Evolutionary conservation across 805 yeast species (phyloP), one percentile per base, ranked within the genome.

Genomic region (Torulaspora delbrueckii): DNA sequence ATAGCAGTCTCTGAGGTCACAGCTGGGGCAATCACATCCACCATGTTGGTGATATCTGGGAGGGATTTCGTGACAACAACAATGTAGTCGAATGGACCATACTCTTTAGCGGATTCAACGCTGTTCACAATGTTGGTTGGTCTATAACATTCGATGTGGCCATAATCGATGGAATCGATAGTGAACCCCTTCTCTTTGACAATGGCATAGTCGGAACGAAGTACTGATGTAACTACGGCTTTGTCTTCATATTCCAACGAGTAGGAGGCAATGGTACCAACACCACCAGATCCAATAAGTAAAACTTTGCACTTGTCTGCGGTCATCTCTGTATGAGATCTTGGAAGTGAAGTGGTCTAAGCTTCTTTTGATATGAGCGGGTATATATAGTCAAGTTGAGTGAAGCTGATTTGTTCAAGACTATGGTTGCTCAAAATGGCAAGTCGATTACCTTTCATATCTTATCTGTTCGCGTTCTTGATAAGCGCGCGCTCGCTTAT

Each of bases 221-320:
- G 70, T 10, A 83, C 79, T 8, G 77, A 69, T 1, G 86, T 74
- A 12, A 81, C 79, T 26, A 69, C 71, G 4, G 76, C 70, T 30
- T 71, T 66, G 1, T 75, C 75, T 32, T 73, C 70, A 31, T 59
- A 58, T 50, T 74, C 76, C 31, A 86, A 67, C 0, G 84, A 77
- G 41, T 79, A 75, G 0, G 91, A 85, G 3, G 82, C 82, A 34
- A 85, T 76, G 31, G 84, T 70, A 24, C 95, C 95, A 9, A 86
- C 90, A 33, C 91, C 95, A 13, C 95, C 95, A 42, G 85, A 70
- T 2, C 95, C 95, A 22, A 86, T 71, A 8, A 84, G 63, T 18
- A 84, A 68, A 4, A 81, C 76, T 14, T 43, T 43, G 33, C 40
- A 37, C 27, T 23, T 26, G 7, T 24, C 30, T 23, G 7, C 8